Base-by-base conservation (phyloP, 805 yeast genomes). In the Millerozyma miso region DNA sequence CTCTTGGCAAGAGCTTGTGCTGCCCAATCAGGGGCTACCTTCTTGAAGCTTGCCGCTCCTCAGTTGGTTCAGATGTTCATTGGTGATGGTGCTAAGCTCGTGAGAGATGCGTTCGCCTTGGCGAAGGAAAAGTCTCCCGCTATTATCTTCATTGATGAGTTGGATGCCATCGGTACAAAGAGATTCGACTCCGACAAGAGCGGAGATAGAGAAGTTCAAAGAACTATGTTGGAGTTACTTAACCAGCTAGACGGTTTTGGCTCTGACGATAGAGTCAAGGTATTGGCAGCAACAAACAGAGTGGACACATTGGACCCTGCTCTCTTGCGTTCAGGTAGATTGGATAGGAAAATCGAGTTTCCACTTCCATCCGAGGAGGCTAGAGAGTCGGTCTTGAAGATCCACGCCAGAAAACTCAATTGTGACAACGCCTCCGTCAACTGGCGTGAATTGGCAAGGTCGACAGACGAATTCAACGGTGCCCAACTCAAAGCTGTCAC, bases 221-320 rank as follows among this genome's bases (percentile, higher is more conserved):
- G 76, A 60, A 70, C 76, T 41, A 70, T 70, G 76, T 70, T 70
- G 71, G 76, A 70, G 54, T 60, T 70, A 48, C 68, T 70, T 48
- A 70, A 70, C 53, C 76, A 70, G 53, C 63, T 70, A 66, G 99
- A 93, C 70, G 99, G 99, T 38, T 93, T 93, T 60, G 96, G 95
- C 26, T 85, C 96, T 18, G 98, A 93, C 67, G 99, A 93, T 60
- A 76, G 97, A 51, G 99, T 93, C 43, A 93, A 93, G 67, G 98
- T 93, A 35, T 76, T 93, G 51, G 98, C 98, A 12, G 99, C 99
- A 34, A 93, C 99, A 2, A 93, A 93, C 65, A 84, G 99, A 73
- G 97, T 93, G 33, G 99, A 93, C 62, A 95, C 90, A 12, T 75
- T 93, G 55, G 99, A 93, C 71, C 99, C 99, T n/a, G 99, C 99